These are phyloP conservation scores for Dothiorella sarmentorum DNA, from an alignment of 2,329 filamentous ascomycete genomes.

Conservation along the genomic window DNA sequence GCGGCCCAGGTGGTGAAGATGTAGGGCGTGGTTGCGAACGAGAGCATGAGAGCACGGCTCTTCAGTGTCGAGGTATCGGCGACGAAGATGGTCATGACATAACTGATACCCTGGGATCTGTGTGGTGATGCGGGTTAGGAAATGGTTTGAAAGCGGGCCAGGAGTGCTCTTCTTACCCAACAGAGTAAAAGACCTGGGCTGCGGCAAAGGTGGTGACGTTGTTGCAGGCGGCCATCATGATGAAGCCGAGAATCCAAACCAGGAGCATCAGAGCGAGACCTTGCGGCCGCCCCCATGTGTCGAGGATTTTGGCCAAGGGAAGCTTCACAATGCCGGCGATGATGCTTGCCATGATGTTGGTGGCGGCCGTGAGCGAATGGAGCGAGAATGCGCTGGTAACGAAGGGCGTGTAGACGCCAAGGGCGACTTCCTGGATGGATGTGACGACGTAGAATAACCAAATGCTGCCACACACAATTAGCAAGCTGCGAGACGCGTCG, in stretches of 20 bases:
- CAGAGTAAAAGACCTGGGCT: slow-evolving; percentile 55
- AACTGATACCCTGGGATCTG: slow-evolving; percentile 50
- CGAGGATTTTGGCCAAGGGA: slow-evolving; percentile 63
- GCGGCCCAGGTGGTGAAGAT: slow-evolving; percentile 33
- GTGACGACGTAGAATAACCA: slow-evolving; percentile 39
- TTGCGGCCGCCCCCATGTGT: slow-evolving; percentile 65
- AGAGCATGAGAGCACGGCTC: slow-evolving; percentile 62
- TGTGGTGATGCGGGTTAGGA: slow-evolving; percentile 30
- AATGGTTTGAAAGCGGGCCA: background rate
- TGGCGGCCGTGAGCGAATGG: slow-evolving; percentile 55
- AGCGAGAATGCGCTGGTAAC: slow-evolving; percentile 49
- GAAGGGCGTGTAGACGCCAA: slow-evolving; percentile 42
- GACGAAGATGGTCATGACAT: slow-evolving; percentile 60
- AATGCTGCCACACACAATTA: slow-evolving; percentile 25
- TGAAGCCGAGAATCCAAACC: slow-evolving; percentile 50
- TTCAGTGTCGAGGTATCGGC: slow-evolving; percentile 64
- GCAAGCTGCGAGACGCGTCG: background rate
- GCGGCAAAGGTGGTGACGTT: slow-evolving; percentile 58
- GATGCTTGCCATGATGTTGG: slow-evolving; percentile 53
- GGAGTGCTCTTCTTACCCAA: slow-evolving; percentile 11
- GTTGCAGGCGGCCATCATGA: slow-evolving; percentile 60
- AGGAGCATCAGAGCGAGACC: slow-evolving; percentile 56
- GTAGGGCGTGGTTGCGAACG: slow-evolving; percentile 39
- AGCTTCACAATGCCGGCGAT: slow-evolving; percentile 61
- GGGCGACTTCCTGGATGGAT: slow-evolving; percentile 45